Evolutionary conservation across 2,329 filamentous ascomycete species (phyloP), one percentile per base, ranked within the genome.

Genomic region (Colletotrichum siamense): DNA sequence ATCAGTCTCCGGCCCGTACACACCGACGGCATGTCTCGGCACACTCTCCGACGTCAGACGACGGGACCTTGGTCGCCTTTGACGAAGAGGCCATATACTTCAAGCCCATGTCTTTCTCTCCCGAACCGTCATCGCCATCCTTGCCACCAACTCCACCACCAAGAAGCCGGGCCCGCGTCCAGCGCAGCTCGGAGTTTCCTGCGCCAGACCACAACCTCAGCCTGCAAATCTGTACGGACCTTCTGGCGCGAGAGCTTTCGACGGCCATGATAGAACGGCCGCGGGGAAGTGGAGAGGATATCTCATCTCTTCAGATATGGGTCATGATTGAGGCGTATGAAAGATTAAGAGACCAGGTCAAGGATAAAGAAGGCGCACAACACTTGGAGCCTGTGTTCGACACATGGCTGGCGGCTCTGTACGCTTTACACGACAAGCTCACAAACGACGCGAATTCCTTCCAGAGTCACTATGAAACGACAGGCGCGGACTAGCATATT

Each of bases 271-370:
- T 81, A 64, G 76, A 82, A 61, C 44, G 81, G 68, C 69, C 81
- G 12, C 80, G 78, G 4, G 71, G 81, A 18, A 81, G 72, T 52
- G 78, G 26, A 5, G 65, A 81, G 4, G 84, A 87, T 44, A 84
- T 85, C 0, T 86, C 89, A 16, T 86, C 87, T 2, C 79, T 91
- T 55, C 90, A 91, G 79, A 81, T 91, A 22, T 88, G 88, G 87
- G 85, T 89, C 59, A 91, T 91, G 90, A 91, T 91, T 67, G 90
- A 91, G 78, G 89, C 90, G 4, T 91, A 91, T 79, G 89, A 91
- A 83, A 85, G 85, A 75, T 81, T 92, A 73, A 84, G 88, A 18
- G 87, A 90, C 59, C 86, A 86, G 79, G 78, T 79, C 16, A 52
- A 65, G 9, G 81, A 79, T 18, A 69, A 81, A n/a, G 77, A 71